Percentiles rank a stretch among this genome's conserved stretches.
Conservation (phyloP, 2,329 filamentous ascomycete species). For the Fusarium sp. region DNA sequence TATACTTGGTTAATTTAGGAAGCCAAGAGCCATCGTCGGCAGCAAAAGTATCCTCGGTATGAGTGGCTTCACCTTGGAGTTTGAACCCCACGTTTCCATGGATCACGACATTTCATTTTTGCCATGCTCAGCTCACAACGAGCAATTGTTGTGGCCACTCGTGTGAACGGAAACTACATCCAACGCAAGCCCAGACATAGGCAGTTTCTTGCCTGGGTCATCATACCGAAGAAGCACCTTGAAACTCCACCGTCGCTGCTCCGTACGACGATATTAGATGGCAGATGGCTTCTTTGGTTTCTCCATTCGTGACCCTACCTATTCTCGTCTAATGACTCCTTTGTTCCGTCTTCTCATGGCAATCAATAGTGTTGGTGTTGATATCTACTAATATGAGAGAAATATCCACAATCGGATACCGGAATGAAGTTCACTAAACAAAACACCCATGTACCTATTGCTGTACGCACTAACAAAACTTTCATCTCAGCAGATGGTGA, state of each 20-base stretch:
- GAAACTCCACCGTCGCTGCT: conserved; percentile 31
- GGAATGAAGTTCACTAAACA: conserved; percentile 4
- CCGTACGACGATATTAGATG: conserved; percentile 21
- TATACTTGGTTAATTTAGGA: conserved; percentile 36
- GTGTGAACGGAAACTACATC: conserved; percentile 2
- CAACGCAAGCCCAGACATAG: conserved; percentile 21
- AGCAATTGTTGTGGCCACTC: conserved; percentile 12
- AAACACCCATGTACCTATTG: conserved; percentile 1
- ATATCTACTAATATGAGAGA: conserved; percentile 1
- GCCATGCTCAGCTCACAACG: conserved; percentile 5
- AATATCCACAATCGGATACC: conserved; percentile 24
- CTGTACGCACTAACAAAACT: conserved; percentile 21
- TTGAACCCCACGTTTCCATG: conserved; percentile 30
- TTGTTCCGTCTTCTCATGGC: neutral
- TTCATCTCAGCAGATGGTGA: conserved; percentile 26
- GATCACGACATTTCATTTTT: conserved; percentile 24
- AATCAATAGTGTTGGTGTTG: neutral
- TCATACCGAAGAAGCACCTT: conserved; percentile 38
- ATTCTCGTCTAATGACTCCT: neutral
- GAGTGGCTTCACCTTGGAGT: conserved; percentile 36
- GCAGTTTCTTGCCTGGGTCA: conserved; percentile 16
- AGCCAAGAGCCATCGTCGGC: conserved; percentile 37
- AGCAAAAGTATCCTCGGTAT: conserved; percentile 22
- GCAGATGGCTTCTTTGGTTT: conserved; percentile 21
- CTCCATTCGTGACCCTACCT: conserved; percentile 10